Conservation (phyloP, 2,329 filamentous ascomycete genomes). For the Colletotrichum nymphaeae region DNA sequence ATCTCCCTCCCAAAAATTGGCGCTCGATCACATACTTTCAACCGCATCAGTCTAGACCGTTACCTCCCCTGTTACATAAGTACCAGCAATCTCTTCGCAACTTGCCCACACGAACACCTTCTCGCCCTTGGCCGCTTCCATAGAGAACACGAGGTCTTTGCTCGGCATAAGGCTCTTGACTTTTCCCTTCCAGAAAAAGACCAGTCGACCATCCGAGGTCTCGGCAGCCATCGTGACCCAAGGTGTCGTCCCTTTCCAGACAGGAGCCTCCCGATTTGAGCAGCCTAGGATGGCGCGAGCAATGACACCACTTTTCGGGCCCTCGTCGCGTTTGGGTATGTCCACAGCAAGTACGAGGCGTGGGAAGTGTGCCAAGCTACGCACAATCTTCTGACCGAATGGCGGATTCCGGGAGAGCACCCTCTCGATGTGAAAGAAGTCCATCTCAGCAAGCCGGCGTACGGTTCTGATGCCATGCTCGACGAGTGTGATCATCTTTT, state of each 20-base stretch:
- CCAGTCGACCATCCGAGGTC: conserved; percentile 73
- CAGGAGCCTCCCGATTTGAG: conserved; percentile 70
- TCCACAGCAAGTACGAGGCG: conserved; percentile 55
- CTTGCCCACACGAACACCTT: conserved; percentile 77
- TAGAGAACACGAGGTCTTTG: conserved; percentile 65
- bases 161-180: conserved; percentile 73
- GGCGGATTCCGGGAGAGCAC: conserved; percentile 84
- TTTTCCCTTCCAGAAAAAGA: conserved; percentile 75
- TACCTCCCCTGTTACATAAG: conserved; percentile 47
- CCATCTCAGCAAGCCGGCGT: conserved; percentile 73
- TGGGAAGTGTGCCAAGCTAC: conserved; percentile 77
- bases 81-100: conserved; percentile 86
- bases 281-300: conserved; percentile 78
- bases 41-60: not conserved
- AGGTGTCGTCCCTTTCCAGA: conserved; percentile 73
- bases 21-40: not conserved
- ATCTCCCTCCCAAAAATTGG: not conserved
- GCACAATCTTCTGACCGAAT: conserved; percentile 78
- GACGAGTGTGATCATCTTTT: conserved; percentile 79
- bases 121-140: conserved; percentile 63
- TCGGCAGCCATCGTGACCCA: conserved; percentile 81
- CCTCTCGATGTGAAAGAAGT: conserved; percentile 80
- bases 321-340: conserved; percentile 45
- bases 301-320: conserved; percentile 49
- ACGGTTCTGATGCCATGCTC: conserved; percentile 78